Percentiles rank a stretch among this genome's conserved stretches.
Conservation (phyloP, 345 rosid species). For the Corchorus capsularis region DNA sequence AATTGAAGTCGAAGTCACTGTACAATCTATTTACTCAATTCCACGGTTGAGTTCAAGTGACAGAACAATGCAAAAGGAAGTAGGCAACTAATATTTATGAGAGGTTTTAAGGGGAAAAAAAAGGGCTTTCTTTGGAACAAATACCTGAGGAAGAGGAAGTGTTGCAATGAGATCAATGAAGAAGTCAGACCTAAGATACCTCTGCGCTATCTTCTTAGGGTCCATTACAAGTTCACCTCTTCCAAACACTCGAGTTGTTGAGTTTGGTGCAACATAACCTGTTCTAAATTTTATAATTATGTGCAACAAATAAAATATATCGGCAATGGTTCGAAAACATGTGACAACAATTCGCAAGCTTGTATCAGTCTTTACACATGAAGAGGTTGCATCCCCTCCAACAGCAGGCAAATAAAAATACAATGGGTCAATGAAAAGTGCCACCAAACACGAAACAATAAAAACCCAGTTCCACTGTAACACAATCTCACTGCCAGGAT, state of each 20-base stretch:
- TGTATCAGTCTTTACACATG: conserved; percentile 68
- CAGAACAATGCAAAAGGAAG: background rate
- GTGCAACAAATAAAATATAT: conserved; percentile 82
- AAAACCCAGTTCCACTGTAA: conserved; percentile 84
- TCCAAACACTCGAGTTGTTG: conserved; percentile 74
- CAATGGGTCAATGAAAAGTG: conserved; percentile 87
- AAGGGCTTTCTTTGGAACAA: background rate
- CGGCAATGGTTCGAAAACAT: conserved; percentile 74
- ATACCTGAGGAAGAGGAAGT: conserved; percentile 92
- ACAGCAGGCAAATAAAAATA: conserved; percentile 78
- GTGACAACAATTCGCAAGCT: conserved; percentile 63
- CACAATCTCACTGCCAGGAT: conserved; percentile 84
- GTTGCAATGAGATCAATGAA: conserved; percentile 83
- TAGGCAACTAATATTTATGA: background rate
- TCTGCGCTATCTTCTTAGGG: conserved; percentile 69
- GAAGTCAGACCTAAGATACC: conserved; percentile 80
- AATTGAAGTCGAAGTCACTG: too few relatives aligned
- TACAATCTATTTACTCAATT: background rate
- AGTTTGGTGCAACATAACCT: conserved; percentile 78
- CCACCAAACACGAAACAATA: conserved; percentile 71
- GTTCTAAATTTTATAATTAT: conserved; percentile 87
- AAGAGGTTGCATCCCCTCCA: conserved; percentile 37
- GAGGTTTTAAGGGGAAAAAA: background rate
- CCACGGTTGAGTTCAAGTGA: background rate
- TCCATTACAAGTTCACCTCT: conserved; percentile 97